These are phyloP conservation scores for Fraxinus cuspidata DNA, from an alignment of 257 asterid genomes.

Conservation along the genomic window DNA sequence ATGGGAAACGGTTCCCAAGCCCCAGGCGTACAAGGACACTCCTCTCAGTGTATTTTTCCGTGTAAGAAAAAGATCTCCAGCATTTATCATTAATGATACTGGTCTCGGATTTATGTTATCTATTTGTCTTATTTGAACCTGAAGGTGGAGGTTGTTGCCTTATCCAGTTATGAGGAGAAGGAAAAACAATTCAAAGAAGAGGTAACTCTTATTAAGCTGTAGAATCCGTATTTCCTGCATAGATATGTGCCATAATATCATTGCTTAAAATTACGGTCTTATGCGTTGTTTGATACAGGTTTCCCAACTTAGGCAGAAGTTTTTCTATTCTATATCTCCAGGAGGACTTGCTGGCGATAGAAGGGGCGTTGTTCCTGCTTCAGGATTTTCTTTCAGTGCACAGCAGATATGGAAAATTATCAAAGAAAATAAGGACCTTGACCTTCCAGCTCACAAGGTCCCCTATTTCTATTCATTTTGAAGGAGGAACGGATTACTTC, in stretches of 20 bases:
- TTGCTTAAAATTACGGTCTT: constrained; percentile 15
- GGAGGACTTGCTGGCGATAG: constrained; percentile 67
- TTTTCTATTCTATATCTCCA: constrained; percentile 53
- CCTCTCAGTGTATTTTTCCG: constrained; percentile 37
- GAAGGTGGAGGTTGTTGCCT: constrained; percentile 58
- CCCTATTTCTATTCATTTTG: neutral
- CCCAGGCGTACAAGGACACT: constrained; percentile 34
- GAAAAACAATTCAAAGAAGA: constrained; percentile 54
- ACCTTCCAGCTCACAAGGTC: constrained; percentile 64
- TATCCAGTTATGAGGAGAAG: constrained; percentile 57
- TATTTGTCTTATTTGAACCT: constrained; percentile 31
- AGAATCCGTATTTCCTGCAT: constrained; percentile 10
- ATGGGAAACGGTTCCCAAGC: constrained; percentile 36
- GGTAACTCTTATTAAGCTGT: constrained; percentile 31
- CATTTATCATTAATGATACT: constrained; percentile 12
- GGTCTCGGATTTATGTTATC: constrained; percentile 18
- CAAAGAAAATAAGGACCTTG: constrained; percentile 65
- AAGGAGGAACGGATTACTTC: neutral
- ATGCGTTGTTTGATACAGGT: constrained; percentile 35
- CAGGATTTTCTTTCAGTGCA: constrained; percentile 53
- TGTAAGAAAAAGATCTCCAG: constrained; percentile 23
- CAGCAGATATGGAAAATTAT: constrained; percentile 54
- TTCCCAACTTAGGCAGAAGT: constrained; percentile 48
- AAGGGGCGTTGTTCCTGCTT: constrained; percentile 56
- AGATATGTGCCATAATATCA: constrained; percentile 6